Evolutionary conservation across 306 rosid species (phyloP).

Genomic region (Boehmeria nivea): DNA sequence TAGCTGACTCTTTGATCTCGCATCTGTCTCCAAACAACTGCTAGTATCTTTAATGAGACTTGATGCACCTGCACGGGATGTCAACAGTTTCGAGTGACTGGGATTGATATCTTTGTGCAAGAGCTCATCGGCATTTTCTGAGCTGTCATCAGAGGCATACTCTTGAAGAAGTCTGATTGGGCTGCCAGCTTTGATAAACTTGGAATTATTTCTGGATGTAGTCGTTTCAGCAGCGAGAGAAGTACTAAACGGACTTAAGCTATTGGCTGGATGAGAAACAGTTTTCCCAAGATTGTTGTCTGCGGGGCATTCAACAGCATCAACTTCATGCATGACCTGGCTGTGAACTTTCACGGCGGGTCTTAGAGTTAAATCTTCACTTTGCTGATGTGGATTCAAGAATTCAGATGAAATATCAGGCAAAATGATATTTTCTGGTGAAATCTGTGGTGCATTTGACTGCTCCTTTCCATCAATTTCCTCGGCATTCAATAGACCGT

Average conservation of each 20-base stretch:
- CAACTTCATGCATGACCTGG: too few species aligned
- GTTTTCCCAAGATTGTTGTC: constrained; percentile 23
- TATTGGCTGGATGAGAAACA: constrained; percentile 22
- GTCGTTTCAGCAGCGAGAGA: constrained; percentile 30
- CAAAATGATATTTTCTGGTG: constrained; percentile 21
- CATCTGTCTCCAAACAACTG: too few species aligned
- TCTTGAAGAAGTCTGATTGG: constrained; percentile 76
- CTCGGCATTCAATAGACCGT: constrained; percentile 17
- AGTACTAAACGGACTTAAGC: constrained; percentile 19
- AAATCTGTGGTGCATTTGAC: constrained; percentile 30
- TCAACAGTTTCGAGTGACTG: background rate
- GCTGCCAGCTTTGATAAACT: constrained; percentile 40
- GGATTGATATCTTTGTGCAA: constrained; percentile 29
- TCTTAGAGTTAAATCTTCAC: constrained; percentile 46
- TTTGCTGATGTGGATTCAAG: constrained; percentile 26
- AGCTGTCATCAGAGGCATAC: constrained; percentile 74
- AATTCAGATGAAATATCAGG: constrained; percentile 20
- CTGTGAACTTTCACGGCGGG: constrained; percentile 25
- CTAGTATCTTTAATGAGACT: too few species aligned
- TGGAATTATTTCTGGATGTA: constrained; percentile 24
- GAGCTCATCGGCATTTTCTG: constrained; percentile 46
- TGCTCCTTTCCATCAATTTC: constrained; percentile 31
- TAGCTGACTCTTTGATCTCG: too few species aligned
- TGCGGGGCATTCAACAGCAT: constrained; percentile 26
- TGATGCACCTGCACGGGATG: background rate